Percentiles rank a stretch among this genome's conserved stretches.
These are phyloP conservation scores for Ilyonectria sp. DNA, from an alignment of 2,329 filamentous ascomycete genomes.

Conservation along the genomic window DNA sequence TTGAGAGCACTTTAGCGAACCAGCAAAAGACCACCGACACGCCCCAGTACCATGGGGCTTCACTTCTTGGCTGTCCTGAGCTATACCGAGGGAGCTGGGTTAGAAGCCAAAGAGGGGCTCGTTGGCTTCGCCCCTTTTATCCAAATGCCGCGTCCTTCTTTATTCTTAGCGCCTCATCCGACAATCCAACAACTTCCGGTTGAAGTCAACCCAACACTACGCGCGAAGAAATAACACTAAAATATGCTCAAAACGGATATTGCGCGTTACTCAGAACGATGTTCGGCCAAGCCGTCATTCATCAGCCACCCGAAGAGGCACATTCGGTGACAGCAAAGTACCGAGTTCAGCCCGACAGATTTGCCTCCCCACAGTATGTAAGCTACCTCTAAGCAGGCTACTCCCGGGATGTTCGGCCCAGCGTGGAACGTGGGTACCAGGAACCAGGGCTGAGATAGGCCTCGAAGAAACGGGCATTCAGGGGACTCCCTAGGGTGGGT, in stretches of 20 bases:
- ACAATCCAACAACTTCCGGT: slow-evolving; percentile 5
- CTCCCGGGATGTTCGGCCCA: slow-evolving; percentile 42
- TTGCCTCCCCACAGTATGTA: slow-evolving; percentile 11
- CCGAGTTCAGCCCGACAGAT: slow-evolving; percentile 10
- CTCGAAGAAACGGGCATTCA: slow-evolving; percentile 18
- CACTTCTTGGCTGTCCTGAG: slow-evolving; percentile 37
- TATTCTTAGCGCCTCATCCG: slow-evolving; percentile 12
- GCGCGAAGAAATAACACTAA: background rate
- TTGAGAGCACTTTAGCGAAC: slow-evolving; percentile 5
- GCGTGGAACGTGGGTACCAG: slow-evolving; percentile 45
- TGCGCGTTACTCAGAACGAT: background rate
- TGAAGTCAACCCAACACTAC: background rate
- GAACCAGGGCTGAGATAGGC: slow-evolving; percentile 29
- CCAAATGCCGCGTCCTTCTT: slow-evolving; percentile 30
- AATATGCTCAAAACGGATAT: background rate
- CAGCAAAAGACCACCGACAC: slow-evolving; percentile 23
- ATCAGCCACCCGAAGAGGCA: background rate
- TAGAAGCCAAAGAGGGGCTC: slow-evolving; percentile 38
- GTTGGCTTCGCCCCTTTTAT: slow-evolving; percentile 31
- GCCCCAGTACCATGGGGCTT: slow-evolving; percentile 34
- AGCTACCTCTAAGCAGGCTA: slow-evolving; percentile 38
- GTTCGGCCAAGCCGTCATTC: background rate
- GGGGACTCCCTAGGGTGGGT: slow-evolving; percentile 28
- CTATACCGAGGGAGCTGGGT: slow-evolving; percentile 34
- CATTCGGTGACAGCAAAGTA: slow-evolving; percentile 22